Percentiles rank a stretch among this genome's conserved stretches.
Conservation (phyloP, 2,329 filamentous ascomycete genomes). For the Aspergillus udagawae region DNA sequence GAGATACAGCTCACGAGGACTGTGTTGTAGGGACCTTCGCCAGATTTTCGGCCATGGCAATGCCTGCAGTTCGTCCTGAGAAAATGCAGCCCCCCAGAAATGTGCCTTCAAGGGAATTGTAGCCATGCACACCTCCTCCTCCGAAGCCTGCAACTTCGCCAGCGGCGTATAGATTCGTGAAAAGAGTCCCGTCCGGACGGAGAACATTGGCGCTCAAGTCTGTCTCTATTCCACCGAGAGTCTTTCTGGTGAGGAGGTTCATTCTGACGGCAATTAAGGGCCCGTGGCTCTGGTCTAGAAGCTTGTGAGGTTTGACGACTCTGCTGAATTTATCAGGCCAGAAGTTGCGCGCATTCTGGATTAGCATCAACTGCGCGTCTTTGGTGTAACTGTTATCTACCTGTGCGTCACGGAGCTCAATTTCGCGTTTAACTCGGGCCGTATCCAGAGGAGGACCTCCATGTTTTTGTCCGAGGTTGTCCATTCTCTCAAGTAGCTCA, state of each 20-base stretch:
- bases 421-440: conserved; percentile 42
- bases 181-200: conserved; percentile 45
- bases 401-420: conserved; percentile 55
- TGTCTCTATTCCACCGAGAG: conserved; percentile 60
- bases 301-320: conserved; percentile 51
- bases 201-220: conserved; percentile 56
- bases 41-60: conserved; percentile 38
- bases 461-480: conserved; percentile 48
- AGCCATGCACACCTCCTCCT: conserved; percentile 60
- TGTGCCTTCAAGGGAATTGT: conserved; percentile 59
- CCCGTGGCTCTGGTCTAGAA: conserved; percentile 53
- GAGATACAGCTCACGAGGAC: background rate
- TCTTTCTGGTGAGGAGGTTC: conserved; percentile 60
- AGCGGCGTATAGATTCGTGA: conserved; percentile 56
- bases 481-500: conserved; percentile 57
- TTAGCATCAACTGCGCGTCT: conserved; percentile 60
- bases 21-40: background rate
- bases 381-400: conserved; percentile 56
- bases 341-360: conserved; percentile 54
- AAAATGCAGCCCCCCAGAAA: conserved; percentile 63
- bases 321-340: conserved; percentile 51
- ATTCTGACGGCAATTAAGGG: conserved; percentile 59
- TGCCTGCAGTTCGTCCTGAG: conserved; percentile 55
- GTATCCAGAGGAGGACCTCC: conserved; percentile 48
- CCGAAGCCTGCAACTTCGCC: conserved; percentile 60